Evolutionary conservation across 768 basidiomycete genomes (phyloP).

Genomic region (Kwoniella shandongensis): DNA sequence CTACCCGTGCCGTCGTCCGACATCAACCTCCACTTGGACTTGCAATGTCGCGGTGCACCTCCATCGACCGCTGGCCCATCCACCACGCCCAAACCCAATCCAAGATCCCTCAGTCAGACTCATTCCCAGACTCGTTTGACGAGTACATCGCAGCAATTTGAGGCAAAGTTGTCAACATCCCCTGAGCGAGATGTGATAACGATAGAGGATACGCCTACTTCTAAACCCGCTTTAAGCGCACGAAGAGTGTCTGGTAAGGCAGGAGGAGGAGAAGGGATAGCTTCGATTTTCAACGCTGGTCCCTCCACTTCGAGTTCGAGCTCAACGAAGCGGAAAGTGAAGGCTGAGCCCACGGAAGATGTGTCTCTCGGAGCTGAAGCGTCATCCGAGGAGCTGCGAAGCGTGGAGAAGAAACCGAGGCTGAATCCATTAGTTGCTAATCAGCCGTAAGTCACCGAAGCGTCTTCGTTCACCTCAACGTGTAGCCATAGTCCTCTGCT

Average conservation of each 20-base stretch:
- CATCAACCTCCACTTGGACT: conserved; percentile 46
- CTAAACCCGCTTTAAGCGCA: conserved; percentile 2
- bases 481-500: neutral
- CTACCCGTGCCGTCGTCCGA: conserved; percentile 21
- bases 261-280: neutral
- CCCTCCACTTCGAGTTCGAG: neutral
- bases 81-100: conserved; percentile 4
- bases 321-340: conserved; percentile 4
- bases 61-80: conserved; percentile 7
- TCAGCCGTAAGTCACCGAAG: conserved; percentile 40
- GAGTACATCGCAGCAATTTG: neutral
- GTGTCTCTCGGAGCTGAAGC: neutral
- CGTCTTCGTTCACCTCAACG: neutral
- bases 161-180: conserved; percentile 4
- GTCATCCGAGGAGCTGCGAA: neutral
- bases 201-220: conserved; percentile 7
- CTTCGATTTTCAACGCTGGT: conserved; percentile 13
- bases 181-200: neutral
- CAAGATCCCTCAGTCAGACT: neutral
- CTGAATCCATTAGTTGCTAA: conserved; percentile 45
- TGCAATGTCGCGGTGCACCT: conserved; percentile 27
- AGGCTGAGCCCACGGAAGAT: neutral
- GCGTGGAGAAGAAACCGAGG: conserved; percentile 36
- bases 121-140: neutral
- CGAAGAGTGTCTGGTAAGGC: conserved; percentile 7